Base-by-base conservation (phyloP, 139 green algal genomes). In the Ettlia oleoabundans region DNA sequence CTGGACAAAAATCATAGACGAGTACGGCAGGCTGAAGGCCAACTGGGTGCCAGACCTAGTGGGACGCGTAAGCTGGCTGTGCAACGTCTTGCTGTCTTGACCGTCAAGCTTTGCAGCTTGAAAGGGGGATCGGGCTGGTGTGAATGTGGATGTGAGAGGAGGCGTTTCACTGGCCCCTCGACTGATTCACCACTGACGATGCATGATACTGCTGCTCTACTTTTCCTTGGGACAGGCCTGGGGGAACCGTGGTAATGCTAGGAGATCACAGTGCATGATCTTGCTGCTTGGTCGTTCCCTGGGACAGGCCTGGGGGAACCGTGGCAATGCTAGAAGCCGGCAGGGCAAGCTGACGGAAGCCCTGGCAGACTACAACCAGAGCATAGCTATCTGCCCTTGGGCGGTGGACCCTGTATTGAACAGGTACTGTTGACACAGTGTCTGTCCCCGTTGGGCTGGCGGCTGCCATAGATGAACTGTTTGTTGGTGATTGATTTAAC, bases 211-310 rank as follows among this genome's bases (percentile, higher is more conserved):
- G n/a, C n/a, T n/a, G n/a, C n/a, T n/a, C n/a, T n/a, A n/a, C n/a
- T n/a, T n/a, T n/a, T n/a, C n/a, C n/a, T n/a, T n/a, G n/a, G 30
- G 22, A 0, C 22, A 22, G 43, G 93, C 93, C 18, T 92, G 80
- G 58, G 95, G 94, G 74, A 98, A 98, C 86, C 87, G 95, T 15
- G 95, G 95, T 78, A 98, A 98, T 82, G 92, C 93, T 2, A 87
- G 92, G 19, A 90, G 90, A 26, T 86, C 94, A n/a, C n/a, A n/a
- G n/a, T n/a, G n/a, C n/a, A n/a, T n/a, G n/a, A n/a, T n/a, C n/a
- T n/a, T n/a, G n/a, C n/a, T n/a, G n/a, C n/a, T n/a, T n/a, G n/a
- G n/a, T n/a, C n/a, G n/a, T n/a, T n/a, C n/a, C n/a, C n/a, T n/a
- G n/a, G 30, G 22, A 0, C 22, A 22, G 43, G 93, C 93, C 18